These are phyloP conservation scores for Globisporangium spinosum DNA, from an alignment of 352 stramenopile species.

Conservation along the genomic window DNA sequence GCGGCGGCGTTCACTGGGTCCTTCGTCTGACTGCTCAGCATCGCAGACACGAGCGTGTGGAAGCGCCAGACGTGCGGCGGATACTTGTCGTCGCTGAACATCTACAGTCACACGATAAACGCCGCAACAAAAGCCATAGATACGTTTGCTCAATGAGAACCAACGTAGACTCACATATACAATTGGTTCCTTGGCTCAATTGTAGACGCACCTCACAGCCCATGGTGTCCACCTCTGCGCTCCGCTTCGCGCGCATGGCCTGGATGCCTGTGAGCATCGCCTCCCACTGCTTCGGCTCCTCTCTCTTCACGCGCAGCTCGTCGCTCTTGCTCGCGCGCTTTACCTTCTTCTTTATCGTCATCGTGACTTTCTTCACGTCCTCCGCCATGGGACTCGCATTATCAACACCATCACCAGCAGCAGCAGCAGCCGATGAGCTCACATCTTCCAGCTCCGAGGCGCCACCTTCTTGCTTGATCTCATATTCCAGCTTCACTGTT, in stretches of 20 bases:
- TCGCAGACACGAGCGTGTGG: conserved; percentile 93
- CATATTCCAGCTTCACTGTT: background rate
- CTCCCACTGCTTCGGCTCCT: conserved; percentile 44
- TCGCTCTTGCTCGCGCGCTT: conserved; percentile 23
- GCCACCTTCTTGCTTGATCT: background rate
- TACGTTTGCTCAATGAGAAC: background rate
- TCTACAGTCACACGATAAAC: conserved; percentile 19
- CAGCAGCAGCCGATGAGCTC: background rate
- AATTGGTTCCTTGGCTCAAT: background rate
- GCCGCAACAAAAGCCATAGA: background rate
- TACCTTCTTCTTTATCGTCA: conserved; percentile 18
- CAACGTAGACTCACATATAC: background rate
- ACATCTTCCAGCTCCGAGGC: conserved; percentile 9
- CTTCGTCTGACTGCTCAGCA: conserved; percentile 97
- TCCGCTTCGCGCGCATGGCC: conserved; percentile 57
- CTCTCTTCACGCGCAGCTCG: conserved; percentile 9
- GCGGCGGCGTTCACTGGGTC: conserved; percentile 88
- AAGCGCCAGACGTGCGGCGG: conserved; percentile 70
- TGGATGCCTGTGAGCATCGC: conserved; percentile 57
- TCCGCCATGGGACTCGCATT: background rate
- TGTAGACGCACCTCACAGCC: conserved; percentile 50
- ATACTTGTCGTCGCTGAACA: conserved; percentile 37
- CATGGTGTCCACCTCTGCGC: conserved; percentile 69
- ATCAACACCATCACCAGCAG: background rate
- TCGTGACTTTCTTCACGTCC: conserved; percentile 16